Evolutionary conservation across 768 basidiomycete genomes (phyloP), one percentile per base, ranked within the genome.

Genomic region (Lanmaoa rubissima): DNA sequence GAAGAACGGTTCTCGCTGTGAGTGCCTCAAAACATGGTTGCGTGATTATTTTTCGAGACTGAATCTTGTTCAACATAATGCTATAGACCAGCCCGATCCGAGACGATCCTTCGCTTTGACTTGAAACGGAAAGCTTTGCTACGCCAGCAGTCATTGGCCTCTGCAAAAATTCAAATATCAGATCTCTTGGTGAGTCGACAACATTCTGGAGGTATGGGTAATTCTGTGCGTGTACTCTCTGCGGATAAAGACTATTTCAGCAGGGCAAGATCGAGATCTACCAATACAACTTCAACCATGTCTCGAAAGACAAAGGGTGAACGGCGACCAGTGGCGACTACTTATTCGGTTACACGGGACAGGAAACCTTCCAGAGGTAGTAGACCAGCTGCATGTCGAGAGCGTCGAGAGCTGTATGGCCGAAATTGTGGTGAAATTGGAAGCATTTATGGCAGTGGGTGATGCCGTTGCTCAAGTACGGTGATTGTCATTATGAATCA

Each of bases 81-180:
- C 26, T 35, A 6, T 21, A 67, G 68, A 31, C 59, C 62, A 1
- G 61, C 60, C 4, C 58, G 42, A 38, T 51, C 56, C 3, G 60
- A 59, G 28, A 55, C 64, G 32, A 46, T 63, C 32, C 54, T 68
- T 40, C 68, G 57, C 11, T 70, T 69, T 7, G 68, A 69, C 36
- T 26, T 69, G 49, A 70, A 60, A 47, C 64, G 62, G 8, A 67
- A 65, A 47, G n/a, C 6, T 2, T 39, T 61, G 7, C 50, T 62
- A 24, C 55, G 58, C 32, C 58, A 61, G 5, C 53, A 59, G 16
- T 55, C 34, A 1, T 21, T 70, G 35, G 68, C 68, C 4, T 56
- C 21, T 16, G 62, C 51, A 28, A 59, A 66, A 11, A 14, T 32
- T 19, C 19, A 53, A 2, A 21, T 68, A 40, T 66, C 55, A 14